Base-by-base conservation (phyloP, 2,329 filamentous ascomycete species). In the Hypoxylon sp. region DNA sequence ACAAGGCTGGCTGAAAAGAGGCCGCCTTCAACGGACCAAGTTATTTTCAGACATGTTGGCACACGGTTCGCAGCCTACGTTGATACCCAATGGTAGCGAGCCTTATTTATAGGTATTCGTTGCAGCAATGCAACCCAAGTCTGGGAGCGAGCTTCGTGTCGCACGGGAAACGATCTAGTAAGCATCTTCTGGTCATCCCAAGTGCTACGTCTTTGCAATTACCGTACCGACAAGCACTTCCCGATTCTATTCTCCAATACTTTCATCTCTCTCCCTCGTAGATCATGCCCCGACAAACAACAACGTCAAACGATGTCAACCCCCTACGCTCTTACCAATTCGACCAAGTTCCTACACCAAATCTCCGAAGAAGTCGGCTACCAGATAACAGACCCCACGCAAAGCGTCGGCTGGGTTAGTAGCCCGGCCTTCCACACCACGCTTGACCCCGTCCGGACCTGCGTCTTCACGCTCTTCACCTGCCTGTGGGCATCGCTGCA, bases 351-450 rank as follows among this genome's bases (percentile, higher is more conserved):
- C 47, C 11, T 49, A 6, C n/a, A 11, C 20, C 26, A 49, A 26
- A 26, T 49, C 20, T 49, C 47, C 47, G 47, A 49, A 32, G 47
- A 49, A 24, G 20, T 28, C 26, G 47, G 47, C 17, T 49, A 49
- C 26, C 47, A 30, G 8, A 30, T 49, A 10, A 20, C 22, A 4
- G 26, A 49, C 24, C n/a, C 47, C 2, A 32, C 5, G 17, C 47
- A 49, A 28, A 28, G 17, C 17, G 15, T 49, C n/a, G 47, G 20
- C 32, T 56, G 53, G 53, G 53, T 47, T 17, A 17, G 30, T 8
- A 20, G n/a, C n/a, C 43, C 43, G 4, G 22, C 34, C 24, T 46
- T 32, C 5, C 43, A 43, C 19, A 43, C 43, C 5, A 56, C 53
- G 4, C 43, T 47, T 15, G 53, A 49, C 15, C 44, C 48, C 24